Conservation (phyloP, 73 alveolate species). For the Stentor roeselii region DNA sequence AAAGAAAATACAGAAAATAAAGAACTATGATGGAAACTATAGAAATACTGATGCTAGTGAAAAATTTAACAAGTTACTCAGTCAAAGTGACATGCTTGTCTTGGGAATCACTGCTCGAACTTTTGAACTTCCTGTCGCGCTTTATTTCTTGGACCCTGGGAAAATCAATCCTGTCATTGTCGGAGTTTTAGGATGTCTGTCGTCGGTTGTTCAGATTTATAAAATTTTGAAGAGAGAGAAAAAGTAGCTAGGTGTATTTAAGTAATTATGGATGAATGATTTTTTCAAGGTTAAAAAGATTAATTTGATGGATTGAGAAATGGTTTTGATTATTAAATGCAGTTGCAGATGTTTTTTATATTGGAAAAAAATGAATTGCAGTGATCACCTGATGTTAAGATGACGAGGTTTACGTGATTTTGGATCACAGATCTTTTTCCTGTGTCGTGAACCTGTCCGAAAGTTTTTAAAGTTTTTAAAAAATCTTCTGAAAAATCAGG, state of each 20-base stretch:
- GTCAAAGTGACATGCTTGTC: not conserved
- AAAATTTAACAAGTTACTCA: not conserved
- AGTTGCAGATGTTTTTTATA: too few relatives aligned
- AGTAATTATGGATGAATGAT: too few relatives aligned
- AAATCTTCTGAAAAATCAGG: not conserved
- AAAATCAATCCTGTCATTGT: not conserved
- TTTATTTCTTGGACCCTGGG: conserved; percentile 4
- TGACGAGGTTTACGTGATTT: not conserved
- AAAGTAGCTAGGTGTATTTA: too few relatives aligned
- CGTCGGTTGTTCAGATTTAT: not conserved
- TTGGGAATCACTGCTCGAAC: not conserved
- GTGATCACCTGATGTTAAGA: not conserved
- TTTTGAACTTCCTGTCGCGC: conserved; percentile 13
- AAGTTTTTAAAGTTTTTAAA: too few relatives aligned
- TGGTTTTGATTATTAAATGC: too few relatives aligned
- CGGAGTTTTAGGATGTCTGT: not conserved
- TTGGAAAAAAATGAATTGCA: not conserved
- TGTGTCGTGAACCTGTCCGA: not conserved
- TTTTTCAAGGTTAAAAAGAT: too few relatives aligned
- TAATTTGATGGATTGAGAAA: too few relatives aligned
- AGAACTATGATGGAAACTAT: not conserved
- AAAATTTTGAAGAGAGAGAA: too few relatives aligned
- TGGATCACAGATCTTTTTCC: not conserved
- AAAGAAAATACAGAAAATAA: not conserved
- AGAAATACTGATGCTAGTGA: not conserved